Percentiles rank a stretch among this genome's conserved stretches.
Conservation (phyloP, 371 early-diverging fungal genomes). For the Dichotomocladium elegans region DNA sequence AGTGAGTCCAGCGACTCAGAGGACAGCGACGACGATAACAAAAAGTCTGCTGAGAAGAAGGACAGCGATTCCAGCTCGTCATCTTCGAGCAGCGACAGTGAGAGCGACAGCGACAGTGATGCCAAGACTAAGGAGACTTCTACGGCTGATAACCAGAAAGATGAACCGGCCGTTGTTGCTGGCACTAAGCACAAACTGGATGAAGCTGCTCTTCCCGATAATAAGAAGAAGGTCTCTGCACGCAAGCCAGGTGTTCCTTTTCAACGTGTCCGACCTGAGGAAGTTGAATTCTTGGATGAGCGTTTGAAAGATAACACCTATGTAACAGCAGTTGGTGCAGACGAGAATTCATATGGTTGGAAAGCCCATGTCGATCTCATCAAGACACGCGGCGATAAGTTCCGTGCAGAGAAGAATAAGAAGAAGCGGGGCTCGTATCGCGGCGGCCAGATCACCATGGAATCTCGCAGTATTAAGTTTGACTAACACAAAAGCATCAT, state of each 20-base stretch:
- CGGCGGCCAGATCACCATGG: conserved; percentile 87
- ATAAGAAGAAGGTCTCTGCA: conserved; percentile 26
- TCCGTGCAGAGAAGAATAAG: conserved; percentile 95
- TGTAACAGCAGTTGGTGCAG: conserved; percentile 63
- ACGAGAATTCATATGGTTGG: conserved; percentile 76
- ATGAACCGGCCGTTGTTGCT: conserved; percentile 1
- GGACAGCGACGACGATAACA: neutral
- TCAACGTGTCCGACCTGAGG: conserved; percentile 77
- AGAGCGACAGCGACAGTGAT: conserved; percentile 22
- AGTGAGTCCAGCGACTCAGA: conserved; percentile 7
- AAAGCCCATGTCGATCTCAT: conserved; percentile 92
- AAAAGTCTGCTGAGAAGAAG: no score
- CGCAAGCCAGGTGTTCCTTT: conserved; percentile 63
- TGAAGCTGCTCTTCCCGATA: conserved; percentile 11
- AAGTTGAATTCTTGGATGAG: conserved; percentile 77
- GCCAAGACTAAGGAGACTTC: neutral
- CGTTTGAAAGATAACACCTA: conserved; percentile 84
- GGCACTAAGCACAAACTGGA: conserved; percentile 31
- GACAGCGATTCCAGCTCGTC: conserved; percentile 13
- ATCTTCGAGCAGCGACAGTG: conserved; percentile 5
- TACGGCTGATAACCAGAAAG: neutral
- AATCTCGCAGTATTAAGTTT: conserved; percentile 90
- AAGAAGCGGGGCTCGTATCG: conserved; percentile 96
- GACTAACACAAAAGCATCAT: conserved; percentile 19
- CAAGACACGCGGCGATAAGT: conserved; percentile 89